Percentiles rank a stretch among this genome's conserved stretches.
phyloP scores from a whole-genome alignment of 352 stramenopile genomes.

The Thalassiosira oceanica region DNA sequence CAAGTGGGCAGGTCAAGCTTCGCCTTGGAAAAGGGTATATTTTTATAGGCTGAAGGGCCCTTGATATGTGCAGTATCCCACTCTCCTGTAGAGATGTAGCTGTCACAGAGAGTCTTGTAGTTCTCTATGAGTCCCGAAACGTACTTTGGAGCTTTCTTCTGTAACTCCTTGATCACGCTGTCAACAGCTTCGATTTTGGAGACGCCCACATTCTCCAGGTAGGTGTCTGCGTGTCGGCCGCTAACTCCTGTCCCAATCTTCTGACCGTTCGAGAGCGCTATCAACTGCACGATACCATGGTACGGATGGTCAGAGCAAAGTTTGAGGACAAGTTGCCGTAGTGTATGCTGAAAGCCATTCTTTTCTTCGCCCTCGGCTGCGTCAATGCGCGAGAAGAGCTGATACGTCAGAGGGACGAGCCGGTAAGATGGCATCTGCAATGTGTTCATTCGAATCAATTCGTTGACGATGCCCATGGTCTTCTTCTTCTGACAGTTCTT shows the following conservation, averaged over 20 bases:
- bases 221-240: slow-evolving; percentile 45
- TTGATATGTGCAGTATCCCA: slow-evolving; percentile 52
- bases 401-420: slow-evolving; percentile 95
- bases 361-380: slow-evolving; percentile 19
- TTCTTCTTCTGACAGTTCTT: slow-evolving; percentile 81
- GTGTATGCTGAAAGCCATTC: slow-evolving; percentile 83
- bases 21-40: slow-evolving; percentile 48
- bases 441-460: slow-evolving; percentile 69
- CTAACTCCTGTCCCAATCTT: slow-evolving; percentile 81
- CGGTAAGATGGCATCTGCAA: slow-evolving; percentile 91
- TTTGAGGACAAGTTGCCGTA: slow-evolving; percentile 88
- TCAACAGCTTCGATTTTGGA: slow-evolving; percentile 58
- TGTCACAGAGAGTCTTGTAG: slow-evolving; percentile 56
- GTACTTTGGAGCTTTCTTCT: slow-evolving; percentile 44
- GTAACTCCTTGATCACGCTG: slow-evolving; percentile 61
- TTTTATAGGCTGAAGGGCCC: slow-evolving; percentile 51
- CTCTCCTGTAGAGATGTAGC: slow-evolving; percentile 79
- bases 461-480: slow-evolving; percentile 86
- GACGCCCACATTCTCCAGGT: slow-evolving; percentile 60
- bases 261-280: slow-evolving; percentile 92
- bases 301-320: slow-evolving; percentile 94
- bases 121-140: slow-evolving; percentile 56
- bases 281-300: slow-evolving; percentile 92
- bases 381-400: slow-evolving; percentile 95
- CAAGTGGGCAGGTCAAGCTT: slow-evolving; percentile 54